Evolutionary conservation across 441 rosid species (phyloP), one percentile per base, ranked within the genome.

Genomic region (Populus hybrid): DNA sequence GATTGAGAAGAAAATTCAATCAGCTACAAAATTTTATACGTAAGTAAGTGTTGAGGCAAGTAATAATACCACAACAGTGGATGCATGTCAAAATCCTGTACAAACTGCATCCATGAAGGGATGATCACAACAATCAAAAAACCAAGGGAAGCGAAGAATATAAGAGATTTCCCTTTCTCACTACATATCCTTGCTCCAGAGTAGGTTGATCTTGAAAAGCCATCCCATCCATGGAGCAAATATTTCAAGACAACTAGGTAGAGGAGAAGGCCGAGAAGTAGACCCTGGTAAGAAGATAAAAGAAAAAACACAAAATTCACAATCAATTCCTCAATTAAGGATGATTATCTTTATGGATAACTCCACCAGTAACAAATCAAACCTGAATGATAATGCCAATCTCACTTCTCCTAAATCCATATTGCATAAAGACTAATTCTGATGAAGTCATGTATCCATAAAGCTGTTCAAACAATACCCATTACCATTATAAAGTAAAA

Each of bases 61-160:
- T 71, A 42, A 65, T 72, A 76, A 71, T 92, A 96, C 98, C 99
- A 93, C 82, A 91, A 77, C 21, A 88, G 53, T 69, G 98, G 98
- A 84, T 96, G 99, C 72, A 79, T 84, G 63, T 88, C 74, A 88
- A 96, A 96, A 76, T 88, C 86, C 30, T 84, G 92, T 77, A 93
- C 94, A 79, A 90, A 85, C 81, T 90, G 92, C 91, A 94, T 94
- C 99, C 98, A 94, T 36, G 86, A 86, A 67, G 98, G 99, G 50
- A 87, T 80, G 72, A 90, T 72, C 69, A 83, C 75, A 19, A 81
- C 50, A 88, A 84, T 82, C 81, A 88, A 75, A 75, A 86, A 72
- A 1, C 88, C 83, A 81, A 96, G 87, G 50, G 90, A 88, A 40
- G 79, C 53, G 79, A 89, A 84, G 87, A 96, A 94, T 42, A 91